Evolutionary conservation across 495 filamentous ascomycete species (phyloP).

Genomic region (Elaphomyces granulatus): DNA sequence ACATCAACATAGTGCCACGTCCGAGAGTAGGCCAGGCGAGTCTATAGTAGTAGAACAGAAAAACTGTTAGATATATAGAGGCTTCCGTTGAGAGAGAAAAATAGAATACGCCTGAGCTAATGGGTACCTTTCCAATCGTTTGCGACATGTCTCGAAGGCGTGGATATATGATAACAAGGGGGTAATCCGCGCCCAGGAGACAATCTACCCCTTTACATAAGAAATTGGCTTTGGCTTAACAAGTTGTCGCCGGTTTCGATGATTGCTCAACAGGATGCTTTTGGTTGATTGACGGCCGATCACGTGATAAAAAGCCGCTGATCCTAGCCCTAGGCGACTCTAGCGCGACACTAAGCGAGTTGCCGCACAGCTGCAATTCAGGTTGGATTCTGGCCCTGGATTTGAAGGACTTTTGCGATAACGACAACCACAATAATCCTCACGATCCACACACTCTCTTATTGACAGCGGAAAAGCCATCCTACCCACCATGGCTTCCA

Average conservation of each 20-base stretch:
- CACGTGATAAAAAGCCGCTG: too few relatives aligned
- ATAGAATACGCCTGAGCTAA: not conserved
- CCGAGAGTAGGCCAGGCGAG: constrained; percentile 87
- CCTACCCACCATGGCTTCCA: constrained; percentile 53
- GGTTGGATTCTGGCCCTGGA: constrained; percentile 9
- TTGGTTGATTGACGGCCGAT: constrained; percentile 3
- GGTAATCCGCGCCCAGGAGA: too few relatives aligned
- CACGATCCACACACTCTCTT: constrained; percentile 27
- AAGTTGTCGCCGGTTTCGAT: too few relatives aligned
- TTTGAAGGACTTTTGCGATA: constrained; percentile 5
- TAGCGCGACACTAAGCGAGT: constrained; percentile 33
- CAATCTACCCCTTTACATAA: too few relatives aligned
- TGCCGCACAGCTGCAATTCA: constrained; percentile 21
- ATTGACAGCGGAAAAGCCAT: constrained; percentile 33
- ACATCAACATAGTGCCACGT: constrained; percentile 84
- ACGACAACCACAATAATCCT: constrained; percentile 10
- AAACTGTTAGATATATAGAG: constrained; percentile 1
- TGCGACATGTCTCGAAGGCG: constrained; percentile 35
- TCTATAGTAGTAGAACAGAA: constrained; percentile 36
- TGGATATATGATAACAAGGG: too few relatives aligned
- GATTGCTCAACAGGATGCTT: too few relatives aligned
- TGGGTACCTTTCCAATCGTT: constrained; percentile 35
- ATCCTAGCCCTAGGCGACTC: constrained; percentile 9
- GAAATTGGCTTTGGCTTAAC: too few relatives aligned
- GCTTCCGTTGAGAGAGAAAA: not conserved